Percentiles rank a stretch among this genome's conserved stretches.
These are phyloP conservation scores for Hymenotorrendiella dingleyae DNA, from an alignment of 2,329 filamentous ascomycete genomes.

Conservation along the genomic window DNA sequence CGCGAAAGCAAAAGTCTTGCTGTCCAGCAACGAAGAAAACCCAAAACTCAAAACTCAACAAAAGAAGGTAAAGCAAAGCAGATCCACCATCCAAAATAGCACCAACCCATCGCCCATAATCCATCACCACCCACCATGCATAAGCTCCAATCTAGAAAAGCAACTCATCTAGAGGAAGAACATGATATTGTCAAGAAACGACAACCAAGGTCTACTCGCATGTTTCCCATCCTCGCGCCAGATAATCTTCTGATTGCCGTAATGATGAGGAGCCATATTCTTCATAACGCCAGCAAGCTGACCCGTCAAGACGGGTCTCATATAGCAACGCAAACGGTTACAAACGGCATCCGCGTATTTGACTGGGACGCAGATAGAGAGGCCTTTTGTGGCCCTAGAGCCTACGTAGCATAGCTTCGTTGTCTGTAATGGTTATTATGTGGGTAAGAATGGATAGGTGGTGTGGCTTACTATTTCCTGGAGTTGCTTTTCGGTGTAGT, in stretches of 20 bases:
- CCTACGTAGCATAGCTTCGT: slow-evolving; percentile 26
- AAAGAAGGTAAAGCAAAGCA: too few relatives aligned
- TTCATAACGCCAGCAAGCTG: neutral
- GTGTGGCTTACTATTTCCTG: neutral
- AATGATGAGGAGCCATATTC: neutral
- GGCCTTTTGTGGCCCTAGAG: slow-evolving; percentile 75
- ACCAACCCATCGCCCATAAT: too few relatives aligned
- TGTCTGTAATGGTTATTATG: neutral
- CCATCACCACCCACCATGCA: too few relatives aligned
- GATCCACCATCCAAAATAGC: too few relatives aligned
- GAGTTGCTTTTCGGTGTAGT: neutral
- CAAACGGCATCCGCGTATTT: slow-evolving; percentile 86
- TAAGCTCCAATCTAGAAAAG: too few relatives aligned
- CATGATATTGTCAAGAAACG: neutral
- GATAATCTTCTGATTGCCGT: neutral
- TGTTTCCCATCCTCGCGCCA: too few relatives aligned
- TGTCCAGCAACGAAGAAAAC: too few relatives aligned
- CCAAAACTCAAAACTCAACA: too few relatives aligned
- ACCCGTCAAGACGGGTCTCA: slow-evolving; percentile 33
- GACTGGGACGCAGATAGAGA: slow-evolving; percentile 76
- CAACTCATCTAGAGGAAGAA: too few relatives aligned
- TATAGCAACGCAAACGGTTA: slow-evolving; percentile 66
- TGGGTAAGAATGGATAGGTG: too few relatives aligned
- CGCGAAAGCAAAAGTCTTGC: too few relatives aligned
- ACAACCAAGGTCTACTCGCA: too few relatives aligned